Percentiles rank a stretch among this genome's conserved stretches.
phyloP scores from a whole-genome alignment of 257 asterid species.

The Nyctanthes arbortristis region DNA sequence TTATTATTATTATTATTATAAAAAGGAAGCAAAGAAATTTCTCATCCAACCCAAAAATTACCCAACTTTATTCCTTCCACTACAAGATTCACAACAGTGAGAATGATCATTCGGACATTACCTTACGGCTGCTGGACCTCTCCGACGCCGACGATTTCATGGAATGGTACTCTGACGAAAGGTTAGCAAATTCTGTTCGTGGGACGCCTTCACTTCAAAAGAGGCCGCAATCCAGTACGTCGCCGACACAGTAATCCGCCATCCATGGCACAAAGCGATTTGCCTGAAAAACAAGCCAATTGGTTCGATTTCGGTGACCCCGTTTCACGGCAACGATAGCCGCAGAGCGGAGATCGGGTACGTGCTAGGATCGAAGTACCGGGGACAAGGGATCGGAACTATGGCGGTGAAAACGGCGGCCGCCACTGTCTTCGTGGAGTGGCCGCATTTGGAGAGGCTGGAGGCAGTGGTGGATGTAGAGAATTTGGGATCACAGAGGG shows the following conservation, averaged over 20 bases:
- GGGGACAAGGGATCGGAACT: slow-evolving; percentile 84
- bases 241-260: slow-evolving; percentile 21
- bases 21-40: neutral
- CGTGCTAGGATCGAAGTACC: slow-evolving; percentile 56
- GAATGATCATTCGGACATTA: slow-evolving; percentile 34
- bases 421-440: slow-evolving; percentile 51
- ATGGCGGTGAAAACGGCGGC: slow-evolving; percentile 74
- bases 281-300: slow-evolving; percentile 53
- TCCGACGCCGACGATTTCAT: slow-evolving; percentile 64
- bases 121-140: slow-evolving; percentile 50
- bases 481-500: slow-evolving; percentile 75
- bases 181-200: slow-evolving; percentile 68
- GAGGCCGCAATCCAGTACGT: slow-evolving; percentile 50
- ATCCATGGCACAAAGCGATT: slow-evolving; percentile 64
- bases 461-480: slow-evolving; percentile 76
- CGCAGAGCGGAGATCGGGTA: slow-evolving; percentile 82
- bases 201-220: slow-evolving; percentile 53
- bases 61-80: no score
- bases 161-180: slow-evolving; percentile 59
- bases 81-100: slow-evolving; percentile 31
- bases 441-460: slow-evolving; percentile 71
- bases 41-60: neutral
- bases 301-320: slow-evolving; percentile 55
- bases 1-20: no score
- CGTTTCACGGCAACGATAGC: slow-evolving; percentile 31